These are phyloP conservation scores for Kluyveromyces nonfermentans DNA, from an alignment of 805 yeast genomes.

Conservation along the genomic window DNA sequence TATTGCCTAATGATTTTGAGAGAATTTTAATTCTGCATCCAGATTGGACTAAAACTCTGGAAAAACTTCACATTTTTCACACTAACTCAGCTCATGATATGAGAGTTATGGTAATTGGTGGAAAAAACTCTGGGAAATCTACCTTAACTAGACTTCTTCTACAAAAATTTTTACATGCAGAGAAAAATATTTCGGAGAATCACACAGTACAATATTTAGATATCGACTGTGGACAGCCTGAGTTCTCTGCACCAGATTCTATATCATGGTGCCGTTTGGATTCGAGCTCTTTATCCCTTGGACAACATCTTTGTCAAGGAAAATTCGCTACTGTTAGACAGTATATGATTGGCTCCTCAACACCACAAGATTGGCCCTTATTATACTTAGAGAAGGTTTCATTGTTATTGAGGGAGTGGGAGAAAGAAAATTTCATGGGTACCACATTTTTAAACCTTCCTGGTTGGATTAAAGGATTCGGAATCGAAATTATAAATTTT, in stretches of 20 bases:
- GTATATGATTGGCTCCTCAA: conserved; percentile 50
- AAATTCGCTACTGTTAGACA: conserved; percentile 12
- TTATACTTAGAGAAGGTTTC: conserved; percentile 39
- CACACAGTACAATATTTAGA: conserved; percentile 48
- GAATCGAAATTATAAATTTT: conserved; percentile 51
- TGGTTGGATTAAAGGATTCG: conserved; percentile 89
- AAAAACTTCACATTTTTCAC: conserved; percentile 16
- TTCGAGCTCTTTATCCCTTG: conserved; percentile 14
- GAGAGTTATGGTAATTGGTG: conserved; percentile 32
- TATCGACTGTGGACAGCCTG: conserved; percentile 86
- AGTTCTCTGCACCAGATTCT: conserved; percentile 62
- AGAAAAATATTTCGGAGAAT: conserved; percentile 11
- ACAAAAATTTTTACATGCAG: conserved; percentile 35
- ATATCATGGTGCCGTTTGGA: conserved; percentile 40
- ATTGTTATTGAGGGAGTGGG: conserved; percentile 29
- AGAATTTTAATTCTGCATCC: conserved; percentile 12
- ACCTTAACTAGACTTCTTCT: conserved; percentile 49
- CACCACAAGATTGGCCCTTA: conserved; percentile 60
- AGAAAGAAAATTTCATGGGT: conserved; percentile 27
- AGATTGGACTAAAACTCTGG: conserved; percentile 18
- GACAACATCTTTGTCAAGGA: conserved; percentile 19
- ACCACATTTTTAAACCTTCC: conserved; percentile 65
- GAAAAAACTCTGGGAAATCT: conserved; percentile 76
- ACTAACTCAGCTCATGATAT: conserved; percentile 18
- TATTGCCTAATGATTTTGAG: conserved; percentile 4